Base-by-base conservation (phyloP, 768 basidiomycete genomes). In the Phanerodontia chrysosporium region DNA sequence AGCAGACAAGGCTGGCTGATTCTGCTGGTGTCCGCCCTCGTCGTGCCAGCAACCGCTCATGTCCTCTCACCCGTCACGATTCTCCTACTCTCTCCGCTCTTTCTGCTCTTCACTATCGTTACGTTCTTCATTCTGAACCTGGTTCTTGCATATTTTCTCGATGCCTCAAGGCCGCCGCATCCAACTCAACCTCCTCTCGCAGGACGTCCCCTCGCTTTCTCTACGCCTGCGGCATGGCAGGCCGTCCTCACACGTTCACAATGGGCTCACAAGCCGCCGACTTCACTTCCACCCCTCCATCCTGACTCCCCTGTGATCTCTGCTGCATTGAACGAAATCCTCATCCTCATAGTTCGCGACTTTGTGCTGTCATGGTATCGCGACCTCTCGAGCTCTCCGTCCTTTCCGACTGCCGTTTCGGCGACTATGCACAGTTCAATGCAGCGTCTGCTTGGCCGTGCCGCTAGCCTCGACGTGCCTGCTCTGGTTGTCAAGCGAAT, bases 201-300 rank as follows among this genome's bases (percentile, higher is more conserved):
- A 0, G 86, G 91, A 18, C 82, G 84, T 35, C 91, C 91, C 0
- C 79, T 95, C 49, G 81, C 84, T 2, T 96, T 97, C 76, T 92
- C 92, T 3, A 93, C 93, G 2, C 92, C 93, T 25, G 92, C 95
- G 58, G 95, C 94, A 30, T 97, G 95, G 95, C 91, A 95, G 67
- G 93, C 88, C 0, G 89, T 92, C 49, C 78, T 91, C 52, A 93
- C 84, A 46, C 85, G 94, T 30, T 91, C 91, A n/a, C 85, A 89
- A 71, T 96, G 94, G 95, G 90, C 90, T 2, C 84, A 87, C 64
- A 83, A 79, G 58, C 75, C 84, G 3, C 84, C 87, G 0, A 85
- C 86, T 66, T 76, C 83, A n/a, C 76, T 89, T 21, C 79, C 87
- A 0, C 82, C 86, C 8, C 72, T 95, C 21, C 80, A 80, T 64